These are phyloP conservation scores for Amanita polypyramis DNA, from an alignment of 768 basidiomycete genomes.

Conservation along the genomic window DNA sequence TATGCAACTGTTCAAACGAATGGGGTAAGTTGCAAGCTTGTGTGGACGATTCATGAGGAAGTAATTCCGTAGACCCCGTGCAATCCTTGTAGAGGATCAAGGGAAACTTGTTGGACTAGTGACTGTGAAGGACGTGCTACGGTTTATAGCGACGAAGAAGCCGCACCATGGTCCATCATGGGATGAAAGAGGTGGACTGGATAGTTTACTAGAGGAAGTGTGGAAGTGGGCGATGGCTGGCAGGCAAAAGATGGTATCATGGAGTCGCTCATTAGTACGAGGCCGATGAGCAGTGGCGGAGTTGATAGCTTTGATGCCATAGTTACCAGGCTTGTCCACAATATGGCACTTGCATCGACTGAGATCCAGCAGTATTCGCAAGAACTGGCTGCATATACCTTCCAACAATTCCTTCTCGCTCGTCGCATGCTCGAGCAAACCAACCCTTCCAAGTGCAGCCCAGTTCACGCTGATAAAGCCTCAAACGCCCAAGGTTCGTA, in stretches of 20 bases:
- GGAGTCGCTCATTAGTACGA: conserved; percentile 27
- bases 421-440: not conserved
- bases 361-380: conserved; percentile 32
- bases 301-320: not conserved
- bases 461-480: not conserved
- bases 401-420: conserved; percentile 33
- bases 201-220: conserved; percentile 49
- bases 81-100: conserved; percentile 89
- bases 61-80: conserved; percentile 58
- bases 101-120: conserved; percentile 78
- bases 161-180: conserved; percentile 42
- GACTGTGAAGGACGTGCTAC: conserved; percentile 93
- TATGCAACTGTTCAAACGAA: conserved; percentile 93
- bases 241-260: conserved; percentile 24
- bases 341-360: conserved; percentile 9
- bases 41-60: not conserved
- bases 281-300: no score
- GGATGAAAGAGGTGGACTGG: conserved; percentile 56
- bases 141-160: conserved; percentile 63
- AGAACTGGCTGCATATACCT: conserved; percentile 37
- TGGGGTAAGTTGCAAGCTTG: conserved; percentile 63
- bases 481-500: not conserved
- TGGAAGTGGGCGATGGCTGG: conserved; percentile 43
- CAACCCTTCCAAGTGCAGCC: not conserved
- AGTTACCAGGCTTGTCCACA: not conserved